Evolutionary conservation across 2,329 filamentous ascomycete species (phyloP), one percentile per base, ranked within the genome.

Genomic region (Ascochyta clinopodiicola): DNA sequence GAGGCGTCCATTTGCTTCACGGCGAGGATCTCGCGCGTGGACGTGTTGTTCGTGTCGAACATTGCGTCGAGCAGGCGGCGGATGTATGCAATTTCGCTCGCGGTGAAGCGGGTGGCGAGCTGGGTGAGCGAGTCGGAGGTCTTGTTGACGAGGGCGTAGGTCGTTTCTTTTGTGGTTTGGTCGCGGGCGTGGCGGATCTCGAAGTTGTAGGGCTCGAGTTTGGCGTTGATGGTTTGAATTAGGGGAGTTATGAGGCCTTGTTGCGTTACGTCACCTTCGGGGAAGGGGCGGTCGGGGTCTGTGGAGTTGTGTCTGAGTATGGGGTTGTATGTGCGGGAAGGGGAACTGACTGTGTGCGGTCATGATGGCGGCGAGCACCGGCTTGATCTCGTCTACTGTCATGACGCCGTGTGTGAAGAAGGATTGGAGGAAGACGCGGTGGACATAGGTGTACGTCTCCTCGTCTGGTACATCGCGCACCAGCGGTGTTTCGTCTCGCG

Each of bases 371-470:
- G 93, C 91, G 13, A 98, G 81, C 22, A 97, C 80, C 0, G 86
- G 84, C 67, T 86, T 86, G 12, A 88, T 87, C 67, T 96, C 86
- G 48, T 86, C 81, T 60, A 90, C 86, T 0, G 91, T 96, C 74
- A 98, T 82, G 39, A 87, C 86, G 21, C 90, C 89, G 44, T 88
- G 87, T 3, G 90, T 86, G 75, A 97, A 82, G 63, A 99, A 87
- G 44, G 91, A 90, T 77, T 99, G 95, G 0, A 98, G 81, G 70
- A 99, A 96, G 8, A 94, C 93, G 53, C 92, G 88, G 73, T 97
- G 90, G 59, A 82, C 83, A 71, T 96, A 57, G 13, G 61, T 64
- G 44, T 72, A 72, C 22, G 49, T 38, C 19, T 57, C 57, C 6
- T 59, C 46, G 4, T 57, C 54, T 19, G 48, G 48, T 32, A 52